Evolutionary conservation across 257 asterid genomes (phyloP).

Genomic region (Leonotis leonurus): DNA sequence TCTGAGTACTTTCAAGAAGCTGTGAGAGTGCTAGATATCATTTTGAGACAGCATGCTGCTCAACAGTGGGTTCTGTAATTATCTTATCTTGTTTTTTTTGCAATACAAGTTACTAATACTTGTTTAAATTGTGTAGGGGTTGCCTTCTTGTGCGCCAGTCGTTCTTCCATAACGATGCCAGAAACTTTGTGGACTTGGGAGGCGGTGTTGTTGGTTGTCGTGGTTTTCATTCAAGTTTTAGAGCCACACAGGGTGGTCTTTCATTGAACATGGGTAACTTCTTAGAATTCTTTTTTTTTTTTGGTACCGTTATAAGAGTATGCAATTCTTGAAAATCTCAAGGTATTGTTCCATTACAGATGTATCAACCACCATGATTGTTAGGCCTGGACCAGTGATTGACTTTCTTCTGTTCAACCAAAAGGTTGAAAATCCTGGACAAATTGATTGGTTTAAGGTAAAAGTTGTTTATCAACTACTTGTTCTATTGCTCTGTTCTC

Average conservation of each 20-base stretch:
- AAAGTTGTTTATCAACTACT: not conserved
- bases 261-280: conserved; percentile 54
- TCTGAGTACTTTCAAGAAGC: conserved; percentile 69
- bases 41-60: conserved; percentile 39
- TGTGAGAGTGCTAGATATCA: conserved; percentile 57
- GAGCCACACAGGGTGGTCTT: conserved; percentile 61
- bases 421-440: conserved; percentile 31
- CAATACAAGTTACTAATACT: not conserved
- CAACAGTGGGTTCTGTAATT: not conserved
- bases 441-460: conserved; percentile 62
- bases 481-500: not conserved
- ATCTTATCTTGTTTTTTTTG: not conserved
- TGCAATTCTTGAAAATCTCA: not conserved
- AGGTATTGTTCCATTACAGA: conserved; percentile 26
- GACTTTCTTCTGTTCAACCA: conserved; percentile 52
- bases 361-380: conserved; percentile 68
- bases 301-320: not conserved
- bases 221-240: conserved; percentile 69
- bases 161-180: conserved; percentile 48
- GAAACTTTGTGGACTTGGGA: conserved; percentile 40
- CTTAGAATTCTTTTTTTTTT: not conserved
- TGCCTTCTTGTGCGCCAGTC: conserved; percentile 73
- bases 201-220: conserved; percentile 70
- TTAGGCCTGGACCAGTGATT: conserved; percentile 57
- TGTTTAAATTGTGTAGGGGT: conserved; percentile 36